These are phyloP conservation scores for Diaporthe batatas DNA, from an alignment of 2,329 filamentous ascomycete species.

Conservation along the genomic window DNA sequence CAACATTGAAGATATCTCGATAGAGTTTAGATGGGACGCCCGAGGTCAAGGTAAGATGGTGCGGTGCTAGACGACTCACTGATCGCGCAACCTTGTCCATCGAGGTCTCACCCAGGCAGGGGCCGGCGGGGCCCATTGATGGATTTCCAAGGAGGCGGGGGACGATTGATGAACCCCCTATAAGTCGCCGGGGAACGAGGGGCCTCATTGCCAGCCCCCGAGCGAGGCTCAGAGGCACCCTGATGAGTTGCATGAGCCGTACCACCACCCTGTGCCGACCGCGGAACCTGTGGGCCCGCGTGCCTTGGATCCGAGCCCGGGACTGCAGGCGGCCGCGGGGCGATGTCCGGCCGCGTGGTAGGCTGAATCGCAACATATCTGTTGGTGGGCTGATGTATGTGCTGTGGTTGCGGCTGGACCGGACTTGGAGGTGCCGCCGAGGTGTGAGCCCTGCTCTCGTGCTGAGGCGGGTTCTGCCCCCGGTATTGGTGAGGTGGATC, in stretches of 20 bases:
- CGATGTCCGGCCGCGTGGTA: background rate
- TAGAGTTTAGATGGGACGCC: background rate
- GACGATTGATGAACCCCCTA: background rate
- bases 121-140: background rate
- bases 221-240: background rate
- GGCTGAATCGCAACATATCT: background rate
- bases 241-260: background rate
- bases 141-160: background rate
- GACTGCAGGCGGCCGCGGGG: background rate
- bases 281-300: background rate
- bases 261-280: background rate
- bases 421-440: background rate
- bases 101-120: too few species aligned
- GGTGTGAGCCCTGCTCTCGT: background rate
- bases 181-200: background rate
- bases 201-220: background rate
- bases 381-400: background rate
- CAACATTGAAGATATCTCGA: too few species aligned
- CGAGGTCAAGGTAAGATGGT: background rate
- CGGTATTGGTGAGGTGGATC: background rate
- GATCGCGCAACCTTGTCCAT: background rate
- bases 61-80: background rate
- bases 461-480: background rate
- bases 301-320: background rate
- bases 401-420: background rate